Conservation (phyloP, 768 basidiomycete species). For the Pisolithus tinctorius region DNA sequence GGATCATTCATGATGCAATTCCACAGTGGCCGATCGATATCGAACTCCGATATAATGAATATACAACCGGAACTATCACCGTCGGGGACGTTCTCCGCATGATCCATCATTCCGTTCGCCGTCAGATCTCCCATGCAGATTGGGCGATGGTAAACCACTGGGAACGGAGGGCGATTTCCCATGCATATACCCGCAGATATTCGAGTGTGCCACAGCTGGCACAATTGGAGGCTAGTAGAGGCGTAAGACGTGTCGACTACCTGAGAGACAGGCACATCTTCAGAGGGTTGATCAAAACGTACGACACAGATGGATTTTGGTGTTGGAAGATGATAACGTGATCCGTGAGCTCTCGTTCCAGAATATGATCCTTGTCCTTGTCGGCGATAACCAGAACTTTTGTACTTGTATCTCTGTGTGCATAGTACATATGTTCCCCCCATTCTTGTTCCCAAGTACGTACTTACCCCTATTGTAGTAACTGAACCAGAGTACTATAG, state of each 20-base stretch:
- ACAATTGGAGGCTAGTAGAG: constrained; percentile 28
- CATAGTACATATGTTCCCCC: no score
- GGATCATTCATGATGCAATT: constrained; percentile 48
- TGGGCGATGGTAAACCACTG: constrained; percentile 25
- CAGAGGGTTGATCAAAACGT: constrained; percentile 28
- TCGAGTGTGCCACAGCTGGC: constrained; percentile 23
- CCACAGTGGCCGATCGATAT: constrained; percentile 58
- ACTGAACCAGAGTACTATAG: no score
- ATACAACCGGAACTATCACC: constrained; percentile 32
- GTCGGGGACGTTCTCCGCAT: constrained; percentile 52
- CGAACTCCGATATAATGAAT: constrained; percentile 29
- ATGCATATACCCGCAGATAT: constrained; percentile 32
- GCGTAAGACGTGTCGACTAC: constrained; percentile 37
- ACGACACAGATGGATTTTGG: constrained; percentile 23
- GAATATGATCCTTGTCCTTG: no score
- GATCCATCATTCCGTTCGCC: constrained; percentile 43
- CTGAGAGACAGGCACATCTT: constrained; percentile 29
- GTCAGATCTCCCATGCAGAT: constrained; percentile 31
- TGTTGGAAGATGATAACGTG: constrained; percentile 25
- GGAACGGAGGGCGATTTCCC: constrained; percentile 26
- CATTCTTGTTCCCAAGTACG: no score
- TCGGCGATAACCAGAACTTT: no score
- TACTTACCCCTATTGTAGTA: no score
- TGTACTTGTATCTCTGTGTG: no score
- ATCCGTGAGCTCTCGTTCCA: neutral